A percentile compares a stretch with the other conserved stretches of the same genome.
Evolutionary conservation across 2,329 filamentous ascomycete genomes (phyloP).

Genomic region (Sporothrix dimorphospora): DNA sequence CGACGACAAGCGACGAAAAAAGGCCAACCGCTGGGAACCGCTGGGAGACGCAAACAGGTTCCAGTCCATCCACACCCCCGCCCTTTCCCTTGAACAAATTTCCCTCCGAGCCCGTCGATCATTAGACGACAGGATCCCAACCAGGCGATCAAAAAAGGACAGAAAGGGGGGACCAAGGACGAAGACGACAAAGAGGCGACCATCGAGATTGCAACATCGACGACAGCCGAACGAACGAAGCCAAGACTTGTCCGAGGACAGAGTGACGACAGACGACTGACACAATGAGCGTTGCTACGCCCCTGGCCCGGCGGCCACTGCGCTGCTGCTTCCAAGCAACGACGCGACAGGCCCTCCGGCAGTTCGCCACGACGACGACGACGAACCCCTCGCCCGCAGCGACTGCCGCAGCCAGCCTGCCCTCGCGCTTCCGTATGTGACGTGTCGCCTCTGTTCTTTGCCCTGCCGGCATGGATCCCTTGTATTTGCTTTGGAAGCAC

Average conservation of each 20-base stretch:
- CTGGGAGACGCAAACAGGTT: not conserved
- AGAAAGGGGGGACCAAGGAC: not conserved
- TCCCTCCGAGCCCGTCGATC: constrained; percentile 22
- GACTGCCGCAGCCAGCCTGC: constrained; percentile 6
- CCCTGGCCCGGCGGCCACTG: constrained; percentile 32
- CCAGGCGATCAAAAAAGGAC: constrained; percentile 19
- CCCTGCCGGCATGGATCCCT: constrained; percentile 1
- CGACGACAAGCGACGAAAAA: constrained; percentile 7
- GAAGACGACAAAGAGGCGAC: not conserved
- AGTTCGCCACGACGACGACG: constrained; percentile 22
- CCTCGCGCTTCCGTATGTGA: constrained; percentile 25
- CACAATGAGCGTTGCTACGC: constrained; percentile 26
- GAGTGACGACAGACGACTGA: not conserved
- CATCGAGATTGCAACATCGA: not conserved
- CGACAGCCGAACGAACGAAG: not conserved
- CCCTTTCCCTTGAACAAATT: constrained; percentile 17
- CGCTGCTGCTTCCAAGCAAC: constrained; percentile 27
- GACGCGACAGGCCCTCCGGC: constrained; percentile 23
- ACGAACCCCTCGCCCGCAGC: not conserved
- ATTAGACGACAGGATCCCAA: constrained; percentile 13
- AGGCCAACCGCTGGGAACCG: constrained; percentile 8
- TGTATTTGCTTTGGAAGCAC: not conserved
- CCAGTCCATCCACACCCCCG: not conserved
- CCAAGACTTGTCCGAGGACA: not conserved
- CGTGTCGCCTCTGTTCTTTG: not conserved